These are phyloP conservation scores for Orbilia oligospora DNA, from an alignment of 2,329 filamentous ascomycete genomes.

Conservation along the genomic window DNA sequence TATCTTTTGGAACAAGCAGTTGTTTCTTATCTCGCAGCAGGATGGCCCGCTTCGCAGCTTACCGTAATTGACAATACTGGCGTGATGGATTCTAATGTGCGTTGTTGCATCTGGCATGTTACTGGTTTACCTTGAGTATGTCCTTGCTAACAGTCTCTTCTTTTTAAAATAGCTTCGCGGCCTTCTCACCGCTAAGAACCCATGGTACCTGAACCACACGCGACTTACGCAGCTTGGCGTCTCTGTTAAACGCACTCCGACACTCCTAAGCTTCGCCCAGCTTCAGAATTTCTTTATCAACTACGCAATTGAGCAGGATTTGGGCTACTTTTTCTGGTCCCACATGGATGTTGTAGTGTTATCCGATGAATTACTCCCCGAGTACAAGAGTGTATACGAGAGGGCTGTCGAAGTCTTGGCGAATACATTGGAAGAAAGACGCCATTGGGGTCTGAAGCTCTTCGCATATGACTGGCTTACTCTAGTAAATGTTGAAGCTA, in stretches of 20 bases:
- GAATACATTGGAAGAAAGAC: slow-evolving; percentile 65
- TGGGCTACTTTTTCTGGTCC: slow-evolving; percentile 72
- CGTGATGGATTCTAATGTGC: slow-evolving; percentile 71
- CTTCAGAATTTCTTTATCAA: slow-evolving; percentile 73
- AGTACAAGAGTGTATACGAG: slow-evolving; percentile 30
- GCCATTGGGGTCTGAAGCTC: slow-evolving; percentile 72
- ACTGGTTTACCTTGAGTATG: not conserved
- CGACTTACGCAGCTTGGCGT: slow-evolving; percentile 70
- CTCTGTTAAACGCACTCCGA: slow-evolving; percentile 71
- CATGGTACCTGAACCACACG: slow-evolving; percentile 73
- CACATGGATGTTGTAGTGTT: slow-evolving; percentile 73
- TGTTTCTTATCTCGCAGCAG: slow-evolving; percentile 73
- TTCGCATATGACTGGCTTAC: slow-evolving; percentile 75
- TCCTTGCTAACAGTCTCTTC: slow-evolving; percentile 7
- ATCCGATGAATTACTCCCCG: slow-evolving; percentile 63
- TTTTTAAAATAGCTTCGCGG: slow-evolving; percentile 64
- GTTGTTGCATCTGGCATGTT: not conserved
- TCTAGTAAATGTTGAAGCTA: slow-evolving; percentile 72
- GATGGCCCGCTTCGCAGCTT: slow-evolving; percentile 74
- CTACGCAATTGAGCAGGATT: slow-evolving; percentile 69
- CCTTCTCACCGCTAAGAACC: slow-evolving; percentile 72
- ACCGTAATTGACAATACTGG: slow-evolving; percentile 75
- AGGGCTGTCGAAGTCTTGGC: slow-evolving; percentile 64
- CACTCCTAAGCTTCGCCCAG: slow-evolving; percentile 72
- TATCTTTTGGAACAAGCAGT: slow-evolving; percentile 73